Percentiles rank a stretch among this genome's conserved stretches.
These are phyloP conservation scores for Phaeosphaeriaceae sp. DNA, from an alignment of 2,329 filamentous ascomycete species.

Conservation along the genomic window DNA sequence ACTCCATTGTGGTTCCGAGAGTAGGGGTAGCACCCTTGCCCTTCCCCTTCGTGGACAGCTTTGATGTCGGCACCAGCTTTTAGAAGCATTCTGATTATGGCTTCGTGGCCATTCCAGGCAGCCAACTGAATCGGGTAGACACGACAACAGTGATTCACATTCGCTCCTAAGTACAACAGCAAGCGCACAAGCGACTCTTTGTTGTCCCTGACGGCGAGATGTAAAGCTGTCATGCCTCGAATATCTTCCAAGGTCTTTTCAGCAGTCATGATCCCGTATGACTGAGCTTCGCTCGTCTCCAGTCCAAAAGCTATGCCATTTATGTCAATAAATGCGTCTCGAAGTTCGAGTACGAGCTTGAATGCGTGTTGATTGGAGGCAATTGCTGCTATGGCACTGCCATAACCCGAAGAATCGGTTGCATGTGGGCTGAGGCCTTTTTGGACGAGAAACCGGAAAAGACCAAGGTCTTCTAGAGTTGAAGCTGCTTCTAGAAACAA, in stretches of 20 bases:
- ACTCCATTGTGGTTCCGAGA: too few species aligned
- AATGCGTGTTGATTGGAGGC: not conserved
- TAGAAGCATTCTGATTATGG: slow-evolving; percentile 7
- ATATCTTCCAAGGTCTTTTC: not conserved
- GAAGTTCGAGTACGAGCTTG: not conserved
- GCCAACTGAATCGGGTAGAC: slow-evolving; percentile 13
- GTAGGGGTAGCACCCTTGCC: not conserved
- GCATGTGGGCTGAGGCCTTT: not conserved
- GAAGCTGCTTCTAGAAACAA: slow-evolving; percentile 7
- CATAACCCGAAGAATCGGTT: not conserved
- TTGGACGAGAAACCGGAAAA: not conserved
- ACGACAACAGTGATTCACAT: slow-evolving; percentile 7
- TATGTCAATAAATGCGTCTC: not conserved
- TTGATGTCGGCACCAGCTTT: slow-evolving; percentile 10
- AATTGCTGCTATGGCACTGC: not conserved
- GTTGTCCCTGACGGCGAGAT: not conserved
- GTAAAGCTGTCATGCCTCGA: not conserved
- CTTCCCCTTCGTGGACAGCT: not conserved
- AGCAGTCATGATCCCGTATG: not conserved
- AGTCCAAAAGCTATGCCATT: not conserved
- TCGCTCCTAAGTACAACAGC: slow-evolving; percentile 3
- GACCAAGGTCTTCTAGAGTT: not conserved
- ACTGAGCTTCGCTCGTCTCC: not conserved
- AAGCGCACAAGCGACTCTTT: slow-evolving; percentile 1
- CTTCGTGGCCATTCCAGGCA: not conserved